A percentile compares a stretch with the other conserved stretches of the same genome.
These are phyloP conservation scores for Zasmidium citrigriseum DNA, from an alignment of 2,329 filamentous ascomycete genomes.

Conservation along the genomic window DNA sequence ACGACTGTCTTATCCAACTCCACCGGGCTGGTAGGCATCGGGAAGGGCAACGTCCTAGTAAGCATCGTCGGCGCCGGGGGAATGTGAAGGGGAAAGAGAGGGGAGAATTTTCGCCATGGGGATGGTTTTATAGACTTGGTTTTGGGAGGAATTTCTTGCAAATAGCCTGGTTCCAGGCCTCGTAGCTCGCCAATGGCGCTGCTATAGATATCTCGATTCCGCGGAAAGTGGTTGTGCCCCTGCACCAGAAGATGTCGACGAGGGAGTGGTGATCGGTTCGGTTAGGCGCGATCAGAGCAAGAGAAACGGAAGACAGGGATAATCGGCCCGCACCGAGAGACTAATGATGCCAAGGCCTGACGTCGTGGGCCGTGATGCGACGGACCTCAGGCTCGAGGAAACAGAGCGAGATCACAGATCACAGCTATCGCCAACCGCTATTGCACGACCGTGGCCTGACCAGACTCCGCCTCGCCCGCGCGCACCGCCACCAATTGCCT, in stretches of 20 bases:
- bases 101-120: neutral
- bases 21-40: no score
- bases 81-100: neutral
- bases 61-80: neutral
- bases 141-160: neutral
- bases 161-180: neutral
- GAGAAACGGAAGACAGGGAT: no score
- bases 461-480: no score
- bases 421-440: no score
- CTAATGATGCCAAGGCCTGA: no score
- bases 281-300: neutral
- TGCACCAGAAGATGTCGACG: neutral
- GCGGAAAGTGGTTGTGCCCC: neutral
- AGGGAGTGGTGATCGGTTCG: neutral
- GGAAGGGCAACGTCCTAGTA: neutral
- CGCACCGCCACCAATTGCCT: no score
- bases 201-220: neutral
- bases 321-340: no score
- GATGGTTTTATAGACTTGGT: neutral
- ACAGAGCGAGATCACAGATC: no score
- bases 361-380: no score
- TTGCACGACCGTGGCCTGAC: no score
- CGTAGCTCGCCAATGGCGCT: neutral
- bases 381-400: no score
- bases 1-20: no score